Conservation (phyloP, 495 filamentous ascomycete genomes). For the Cenococcum geophilum region DNA sequence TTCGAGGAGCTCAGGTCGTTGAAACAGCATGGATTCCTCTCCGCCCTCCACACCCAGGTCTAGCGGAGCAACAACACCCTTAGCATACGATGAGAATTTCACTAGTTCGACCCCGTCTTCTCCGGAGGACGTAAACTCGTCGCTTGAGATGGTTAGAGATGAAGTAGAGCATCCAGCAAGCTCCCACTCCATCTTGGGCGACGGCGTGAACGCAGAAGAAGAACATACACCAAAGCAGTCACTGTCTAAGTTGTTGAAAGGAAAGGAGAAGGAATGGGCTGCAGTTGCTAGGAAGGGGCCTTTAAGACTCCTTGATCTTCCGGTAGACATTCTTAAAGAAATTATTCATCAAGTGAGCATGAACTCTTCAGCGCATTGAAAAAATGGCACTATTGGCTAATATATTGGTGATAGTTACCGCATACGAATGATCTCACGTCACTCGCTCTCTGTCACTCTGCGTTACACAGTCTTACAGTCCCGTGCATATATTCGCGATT, state of each 20-base stretch:
- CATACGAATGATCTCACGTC: slow-evolving; percentile 84
- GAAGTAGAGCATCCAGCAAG: slow-evolving; percentile 1
- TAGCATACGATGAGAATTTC: slow-evolving; percentile 18
- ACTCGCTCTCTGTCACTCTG: slow-evolving; percentile 74
- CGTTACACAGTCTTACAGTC: slow-evolving; percentile 73
- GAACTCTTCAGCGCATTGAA: background rate
- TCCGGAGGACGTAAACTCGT: slow-evolving; percentile 7
- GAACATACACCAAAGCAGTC: slow-evolving; percentile 2
- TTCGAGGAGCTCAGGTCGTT: slow-evolving; percentile 27
- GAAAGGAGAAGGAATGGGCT: slow-evolving; percentile 33
- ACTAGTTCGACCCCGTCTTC: slow-evolving; percentile 8
- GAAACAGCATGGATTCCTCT: slow-evolving; percentile 29
- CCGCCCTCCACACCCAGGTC: slow-evolving; percentile 16
- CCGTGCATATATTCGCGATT: slow-evolving; percentile 89
- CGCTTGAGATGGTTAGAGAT: background rate
- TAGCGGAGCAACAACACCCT: slow-evolving; percentile 15
- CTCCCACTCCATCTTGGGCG: slow-evolving; percentile 3
- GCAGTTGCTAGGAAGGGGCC: slow-evolving; percentile 33
- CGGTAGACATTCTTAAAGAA: slow-evolving; percentile 77
- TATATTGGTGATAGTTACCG: slow-evolving; percentile 53
- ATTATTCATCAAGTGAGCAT: slow-evolving; percentile 77
- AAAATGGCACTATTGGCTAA: background rate
- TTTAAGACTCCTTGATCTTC: slow-evolving; percentile 65
- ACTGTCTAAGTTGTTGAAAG: slow-evolving; percentile 22
- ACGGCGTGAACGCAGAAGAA: background rate